Base-by-base conservation (phyloP, 2,329 filamentous ascomycete species). In the Beauveria australis region DNA sequence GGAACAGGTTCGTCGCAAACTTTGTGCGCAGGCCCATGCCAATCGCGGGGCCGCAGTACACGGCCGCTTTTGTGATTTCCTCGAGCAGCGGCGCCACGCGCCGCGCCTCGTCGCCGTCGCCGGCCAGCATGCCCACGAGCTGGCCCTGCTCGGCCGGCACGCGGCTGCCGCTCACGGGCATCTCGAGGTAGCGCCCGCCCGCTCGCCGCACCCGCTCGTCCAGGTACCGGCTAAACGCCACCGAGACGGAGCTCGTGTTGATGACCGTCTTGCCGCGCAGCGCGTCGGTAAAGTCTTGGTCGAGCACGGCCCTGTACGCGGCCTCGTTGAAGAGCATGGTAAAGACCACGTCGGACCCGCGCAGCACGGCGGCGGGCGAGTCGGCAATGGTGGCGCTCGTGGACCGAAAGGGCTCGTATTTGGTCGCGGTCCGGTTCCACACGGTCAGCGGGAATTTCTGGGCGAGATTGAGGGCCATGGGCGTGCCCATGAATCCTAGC, bases 101-200 rank as follows among this genome's bases (percentile, higher is more conserved):
- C 54, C 70, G 64, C 8, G 65, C 67, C 2, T 68, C 63, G 14
- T 43, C 62, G 12, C 47, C 55, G 37, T 71, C 68, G 5, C 71
- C 71, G 14, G 69, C 71, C 44, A 74, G 66, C 66, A 74, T 69
- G 40, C 70, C 71, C 22, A 74, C 70, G 8, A 73, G 67, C n/a
- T 62, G 53, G 3, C 71, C 71, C 49, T 68, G 64, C 59, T 72
- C 71, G 1, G 71, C 72, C 1, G 71, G 72, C 1, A 70, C 61
- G 47, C 68, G 69, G 64, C 71, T 71, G 7, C 71, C 72, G 54
- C 71, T 73, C 37, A 73, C 71, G 2, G 71, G 71, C 71, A 73
- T 73, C 58, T 73, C 71, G 44, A 73, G 59, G 28, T 68, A 73
- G 3, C 66, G 49, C 1, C 71, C 71, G 1, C 71, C 69, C 3